Conservation (phyloP, 2,329 filamentous ascomycete species). For the Xylariaceae sp. region DNA sequence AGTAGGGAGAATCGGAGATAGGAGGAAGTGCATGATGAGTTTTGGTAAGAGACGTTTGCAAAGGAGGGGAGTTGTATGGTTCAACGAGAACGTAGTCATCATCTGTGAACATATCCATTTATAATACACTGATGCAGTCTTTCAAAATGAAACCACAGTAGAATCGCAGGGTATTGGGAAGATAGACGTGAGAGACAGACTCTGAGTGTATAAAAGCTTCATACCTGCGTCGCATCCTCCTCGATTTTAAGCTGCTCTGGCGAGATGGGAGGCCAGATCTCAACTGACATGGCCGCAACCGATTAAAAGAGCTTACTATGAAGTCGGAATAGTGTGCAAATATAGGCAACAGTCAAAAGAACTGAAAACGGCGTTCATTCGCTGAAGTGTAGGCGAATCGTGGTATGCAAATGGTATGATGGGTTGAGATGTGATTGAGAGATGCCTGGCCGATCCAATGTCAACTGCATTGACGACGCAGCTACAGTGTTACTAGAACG, state of each 20-base stretch:
- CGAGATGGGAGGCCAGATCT: constrained; percentile 53
- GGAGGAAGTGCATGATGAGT: constrained; percentile 3
- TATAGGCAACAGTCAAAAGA: constrained; percentile 23
- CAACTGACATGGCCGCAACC: constrained; percentile 46
- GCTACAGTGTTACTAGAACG: no score
- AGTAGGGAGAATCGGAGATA: constrained; percentile 10
- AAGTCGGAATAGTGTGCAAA: background rate
- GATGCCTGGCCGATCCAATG: no score
- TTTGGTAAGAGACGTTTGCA: background rate
- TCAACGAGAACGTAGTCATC: constrained; percentile 27
- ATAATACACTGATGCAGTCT: background rate
- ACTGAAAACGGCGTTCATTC: no score
- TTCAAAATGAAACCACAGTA: background rate
- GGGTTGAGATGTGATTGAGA: no score
- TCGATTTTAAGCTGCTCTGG: constrained; percentile 46
- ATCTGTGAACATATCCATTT: constrained; percentile 29
- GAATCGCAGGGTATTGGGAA: background rate
- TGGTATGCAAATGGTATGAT: no score
- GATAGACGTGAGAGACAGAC: constrained; percentile 1
- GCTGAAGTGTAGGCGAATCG: no score
- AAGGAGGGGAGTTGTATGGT: background rate
- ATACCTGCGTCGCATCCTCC: constrained; percentile 47
- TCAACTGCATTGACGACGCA: no score
- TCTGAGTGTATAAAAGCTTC: constrained; percentile 20
- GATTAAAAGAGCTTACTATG: constrained; percentile 1